Evolutionary conservation across 2,329 filamentous ascomycete genomes (phyloP).

Genomic region (Nothopassalora personata): DNA sequence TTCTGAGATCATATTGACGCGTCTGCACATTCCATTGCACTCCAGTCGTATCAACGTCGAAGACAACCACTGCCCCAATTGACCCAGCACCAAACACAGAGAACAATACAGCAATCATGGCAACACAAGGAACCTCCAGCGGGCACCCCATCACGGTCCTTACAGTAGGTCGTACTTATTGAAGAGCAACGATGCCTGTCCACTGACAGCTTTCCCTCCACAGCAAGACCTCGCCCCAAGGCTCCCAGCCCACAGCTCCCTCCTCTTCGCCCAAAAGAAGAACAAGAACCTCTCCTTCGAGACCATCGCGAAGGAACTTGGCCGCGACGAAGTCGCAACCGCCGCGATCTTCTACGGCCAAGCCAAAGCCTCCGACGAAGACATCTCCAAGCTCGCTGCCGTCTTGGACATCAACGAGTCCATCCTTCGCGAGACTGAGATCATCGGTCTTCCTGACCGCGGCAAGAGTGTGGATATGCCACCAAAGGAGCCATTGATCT

Average conservation of each 20-base stretch:
- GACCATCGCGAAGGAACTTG: conserved; percentile 65
- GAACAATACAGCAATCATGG: conserved; percentile 7
- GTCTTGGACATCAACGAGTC: conserved; percentile 58
- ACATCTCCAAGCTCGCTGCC: conserved; percentile 61
- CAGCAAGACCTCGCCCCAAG: conserved; percentile 62
- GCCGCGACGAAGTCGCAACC: conserved; percentile 74
- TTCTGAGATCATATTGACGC: not conserved
- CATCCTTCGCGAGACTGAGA: conserved; percentile 52
- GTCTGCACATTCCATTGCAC: not conserved
- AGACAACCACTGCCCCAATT: not conserved
- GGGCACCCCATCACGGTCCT: conserved; percentile 21
- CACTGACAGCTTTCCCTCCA: not conserved
- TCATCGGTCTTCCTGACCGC: conserved; percentile 73
- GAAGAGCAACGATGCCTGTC: too few relatives aligned
- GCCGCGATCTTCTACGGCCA: conserved; percentile 91
- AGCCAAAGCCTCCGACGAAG: conserved; percentile 65
- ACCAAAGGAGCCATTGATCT: conserved; percentile 79
- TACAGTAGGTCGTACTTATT: conserved; percentile 9
- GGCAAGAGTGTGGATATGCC: conserved; percentile 77
- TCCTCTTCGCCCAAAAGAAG: conserved; percentile 78
- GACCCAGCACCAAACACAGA: not conserved
- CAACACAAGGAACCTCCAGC: conserved; percentile 18
- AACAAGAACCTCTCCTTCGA: conserved; percentile 71
- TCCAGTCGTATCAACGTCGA: not conserved
- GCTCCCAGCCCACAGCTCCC: conserved; percentile 64